Evolutionary conservation across 2,329 filamentous ascomycete genomes (phyloP), one percentile per base, ranked within the genome.

Genomic region (Cytospora piceae): DNA sequence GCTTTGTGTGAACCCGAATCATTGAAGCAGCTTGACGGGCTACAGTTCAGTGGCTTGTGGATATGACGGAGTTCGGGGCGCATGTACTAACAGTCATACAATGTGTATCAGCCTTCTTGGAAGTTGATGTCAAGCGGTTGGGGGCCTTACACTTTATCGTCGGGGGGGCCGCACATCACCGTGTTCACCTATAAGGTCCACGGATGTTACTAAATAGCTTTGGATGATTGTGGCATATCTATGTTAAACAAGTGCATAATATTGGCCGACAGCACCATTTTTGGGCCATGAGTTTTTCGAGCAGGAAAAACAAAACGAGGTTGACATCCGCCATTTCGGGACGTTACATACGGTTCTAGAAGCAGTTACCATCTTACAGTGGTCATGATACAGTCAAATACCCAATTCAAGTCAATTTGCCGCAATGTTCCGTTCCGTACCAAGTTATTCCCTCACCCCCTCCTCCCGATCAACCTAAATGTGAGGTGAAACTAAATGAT

Each of bases 141-240:
- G 5, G 20, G 42, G n/a, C 39, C 2, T 22, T 29, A 11, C n/a
- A 2, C 17, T 14, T 49, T n/a, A 24, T 11, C n/a, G 32, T 42
- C 17, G 8, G 22, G 20, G 27, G 15, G 9, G 37, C 52, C 39
- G 39, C 42, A 52, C 54, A 63, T 14, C 8, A 53, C 39, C 34
- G 49, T 58, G 17, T n/a, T 24, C 51, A 14, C 49, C 54, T 54
- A 14, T 31, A 15, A 52, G 56, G 53, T 15, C 56, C 37, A 53
- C 56, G 4, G 60, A 56, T 31, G 32, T 61, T 29, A 53, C 58
- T 46, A 31, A 57, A 27, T 54, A 64, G 22, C 52, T 54, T 61
- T 61, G 65, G 53, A 58, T 64, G 61, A 49, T 15, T 64, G 52
- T 60, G 53, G 57, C 22, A 57, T 39, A 54, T 49, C 42, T 39